Base-by-base conservation (phyloP, 1,284 basidiomycete species). In the Pseudozyma flocculosa region DNA sequence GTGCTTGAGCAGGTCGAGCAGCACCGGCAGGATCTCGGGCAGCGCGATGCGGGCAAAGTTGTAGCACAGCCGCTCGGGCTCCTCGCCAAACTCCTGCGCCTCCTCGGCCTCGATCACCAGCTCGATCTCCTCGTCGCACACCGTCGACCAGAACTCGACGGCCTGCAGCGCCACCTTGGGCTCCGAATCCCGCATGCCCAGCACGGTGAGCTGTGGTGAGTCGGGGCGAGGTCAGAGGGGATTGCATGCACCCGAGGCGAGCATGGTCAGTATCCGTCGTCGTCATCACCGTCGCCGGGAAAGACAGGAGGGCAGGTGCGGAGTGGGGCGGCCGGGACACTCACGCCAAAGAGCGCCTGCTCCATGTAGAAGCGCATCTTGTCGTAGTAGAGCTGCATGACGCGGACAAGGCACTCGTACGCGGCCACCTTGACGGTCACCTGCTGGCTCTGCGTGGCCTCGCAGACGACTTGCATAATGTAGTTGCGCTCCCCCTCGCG, bases 361-460 rank as follows among this genome's bases (percentile, higher is more conserved):
- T 99, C 95, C 94, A 99, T 97, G 83, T 99, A 99, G 80, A 94
- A 88, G 38, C 86, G 86, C 94, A 99, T 99, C 83, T 95, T 96
- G 76, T 95, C 92, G 80, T 99, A 99, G 82, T 98, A 99, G 51
- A 96, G 81, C 68, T 88, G 87, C 95, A 99, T 98, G 78, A 97
- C 94, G 72, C 88, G 85, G 42, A 98, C 95, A 17, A 99, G 82
- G 80, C 90, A 93, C 79, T 96, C 92, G 76, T 95, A 99, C 15
- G 73, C 70, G 13, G 72, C 68, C 14, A 75, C 70, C 63, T 76
- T 74, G 62, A 77, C 70, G 37, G 65, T 45, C 82, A 96, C 92
- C 46, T 97, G 92, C 40, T 85, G 80, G 17, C 88, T 85, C 80
- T 98, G 95, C 1, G 95, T 98, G 1, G 94, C 95, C 78, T 98